These are phyloP conservation scores for Lomentospora prolificans DNA, from an alignment of 2,329 filamentous ascomycete species.

Conservation along the genomic window DNA sequence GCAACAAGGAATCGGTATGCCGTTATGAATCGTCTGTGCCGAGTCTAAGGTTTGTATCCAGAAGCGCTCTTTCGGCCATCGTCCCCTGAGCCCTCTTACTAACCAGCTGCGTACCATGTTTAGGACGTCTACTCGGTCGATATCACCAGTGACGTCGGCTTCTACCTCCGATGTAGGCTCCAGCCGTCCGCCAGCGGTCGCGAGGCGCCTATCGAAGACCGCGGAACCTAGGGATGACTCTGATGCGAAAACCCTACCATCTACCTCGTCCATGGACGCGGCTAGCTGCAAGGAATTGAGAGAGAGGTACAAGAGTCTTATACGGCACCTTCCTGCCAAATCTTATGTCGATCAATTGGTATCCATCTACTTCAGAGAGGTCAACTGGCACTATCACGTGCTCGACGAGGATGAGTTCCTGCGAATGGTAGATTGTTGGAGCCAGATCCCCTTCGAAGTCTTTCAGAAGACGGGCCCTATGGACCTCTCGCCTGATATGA, in stretches of 20 bases:
- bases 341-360: conserved; percentile 45
- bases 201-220: neutral
- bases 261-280: conserved; percentile 6
- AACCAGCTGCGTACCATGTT: conserved; percentile 8
- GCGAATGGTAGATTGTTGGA: conserved; percentile 43
- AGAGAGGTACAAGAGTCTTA: conserved; percentile 48
- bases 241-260: conserved; percentile 12
- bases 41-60: neutral
- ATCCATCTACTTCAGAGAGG: conserved; percentile 43
- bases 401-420: conserved; percentile 44
- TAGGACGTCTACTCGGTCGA: conserved; percentile 14
- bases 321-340: conserved; percentile 47
- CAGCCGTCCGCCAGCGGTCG: neutral
- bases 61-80: neutral
- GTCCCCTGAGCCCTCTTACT: neutral
- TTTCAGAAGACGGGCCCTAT: conserved; percentile 40
- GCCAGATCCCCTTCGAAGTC: conserved; percentile 39
- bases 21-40: conserved; percentile 39
- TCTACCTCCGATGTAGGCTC: neutral
- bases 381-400: conserved; percentile 50
- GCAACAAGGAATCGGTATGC: conserved; percentile 46
- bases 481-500: conserved; percentile 38
- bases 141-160: conserved; percentile 1
- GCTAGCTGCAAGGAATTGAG: conserved; percentile 25
- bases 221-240: neutral